Percentiles rank a stretch among this genome's conserved stretches.
Evolutionary conservation across 306 rosid species (phyloP).

Genomic region (Oxytropis ochrocephala): DNA sequence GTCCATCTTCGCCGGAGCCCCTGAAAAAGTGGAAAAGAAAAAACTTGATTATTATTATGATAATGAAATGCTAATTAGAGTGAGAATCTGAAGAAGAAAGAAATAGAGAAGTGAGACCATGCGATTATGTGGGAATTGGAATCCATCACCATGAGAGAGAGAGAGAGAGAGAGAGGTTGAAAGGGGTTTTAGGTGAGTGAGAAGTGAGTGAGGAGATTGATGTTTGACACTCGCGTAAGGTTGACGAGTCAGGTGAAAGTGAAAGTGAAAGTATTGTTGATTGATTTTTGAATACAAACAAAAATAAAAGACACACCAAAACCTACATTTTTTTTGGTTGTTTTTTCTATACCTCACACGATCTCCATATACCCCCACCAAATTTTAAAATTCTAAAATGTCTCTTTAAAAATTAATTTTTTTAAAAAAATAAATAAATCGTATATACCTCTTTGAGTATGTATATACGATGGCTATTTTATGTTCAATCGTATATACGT

Average conservation of each 20-base stretch:
- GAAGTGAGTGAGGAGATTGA: neutral
- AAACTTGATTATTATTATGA: too few species aligned
- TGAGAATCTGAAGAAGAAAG: neutral
- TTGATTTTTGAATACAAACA: too few species aligned
- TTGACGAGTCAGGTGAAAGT: neutral
- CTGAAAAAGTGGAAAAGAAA: constrained; percentile 30
- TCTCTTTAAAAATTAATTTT: too few species aligned
- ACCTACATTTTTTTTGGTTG: neutral
- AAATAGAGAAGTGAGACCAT: constrained; percentile 11
- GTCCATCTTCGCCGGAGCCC: constrained; percentile 99
- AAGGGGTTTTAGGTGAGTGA: neutral
- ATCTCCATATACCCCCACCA: too few species aligned
- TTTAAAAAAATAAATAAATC: too few species aligned
- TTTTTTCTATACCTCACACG: too few species aligned
- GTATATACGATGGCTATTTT: too few species aligned
- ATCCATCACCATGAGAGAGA: neutral
- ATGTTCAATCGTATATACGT: too few species aligned
- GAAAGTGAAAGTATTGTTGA: neutral
- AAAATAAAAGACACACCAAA: neutral
- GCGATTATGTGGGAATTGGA: constrained; percentile 31
- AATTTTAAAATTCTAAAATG: too few species aligned
- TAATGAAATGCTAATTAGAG: neutral
- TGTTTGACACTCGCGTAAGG: neutral
- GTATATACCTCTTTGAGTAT: too few species aligned
- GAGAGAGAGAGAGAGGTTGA: neutral